A percentile compares a stretch with the other conserved stretches of the same genome.
Conservation (phyloP, 805 yeast genomes). For the Lachancea sp. region DNA sequence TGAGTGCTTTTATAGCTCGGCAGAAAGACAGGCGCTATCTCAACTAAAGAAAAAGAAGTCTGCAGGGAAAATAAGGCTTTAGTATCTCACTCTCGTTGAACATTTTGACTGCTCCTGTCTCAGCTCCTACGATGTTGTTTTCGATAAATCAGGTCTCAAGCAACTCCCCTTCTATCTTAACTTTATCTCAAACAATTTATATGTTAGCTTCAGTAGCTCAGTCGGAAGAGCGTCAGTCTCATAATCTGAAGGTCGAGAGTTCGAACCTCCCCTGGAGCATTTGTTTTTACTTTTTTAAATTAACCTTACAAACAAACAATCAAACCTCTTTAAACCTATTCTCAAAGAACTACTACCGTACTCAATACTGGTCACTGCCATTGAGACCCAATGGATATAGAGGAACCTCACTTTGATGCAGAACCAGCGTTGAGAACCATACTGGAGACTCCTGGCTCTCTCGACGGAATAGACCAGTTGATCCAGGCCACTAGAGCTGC, state of each 20-base stretch:
- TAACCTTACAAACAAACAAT: neutral
- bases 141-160: too few relatives aligned
- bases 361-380: neutral
- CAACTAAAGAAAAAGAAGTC: too few relatives aligned
- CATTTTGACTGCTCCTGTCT: too few relatives aligned
- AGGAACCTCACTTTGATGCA: conserved; percentile 45
- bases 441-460: conserved; percentile 44
- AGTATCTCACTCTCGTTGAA: too few relatives aligned
- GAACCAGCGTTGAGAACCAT: conserved; percentile 44
- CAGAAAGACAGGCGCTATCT: too few relatives aligned
- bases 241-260: conserved; percentile 46
- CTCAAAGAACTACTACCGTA: too few relatives aligned
- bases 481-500: conserved; percentile 45
- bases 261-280: conserved; percentile 46
- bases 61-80: too few relatives aligned
- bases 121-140: too few relatives aligned
- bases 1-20: too few relatives aligned
- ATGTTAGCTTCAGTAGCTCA: conserved; percentile 40
- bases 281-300: conserved; percentile 5
- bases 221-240: conserved; percentile 50
- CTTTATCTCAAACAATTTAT: neutral
- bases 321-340: too few relatives aligned
- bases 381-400: conserved; percentile 20
- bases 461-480: conserved; percentile 46
- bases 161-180: neutral